These are phyloP conservation scores for Sporisorium graminicola DNA, from an alignment of 1,284 basidiomycete genomes.

Conservation along the genomic window DNA sequence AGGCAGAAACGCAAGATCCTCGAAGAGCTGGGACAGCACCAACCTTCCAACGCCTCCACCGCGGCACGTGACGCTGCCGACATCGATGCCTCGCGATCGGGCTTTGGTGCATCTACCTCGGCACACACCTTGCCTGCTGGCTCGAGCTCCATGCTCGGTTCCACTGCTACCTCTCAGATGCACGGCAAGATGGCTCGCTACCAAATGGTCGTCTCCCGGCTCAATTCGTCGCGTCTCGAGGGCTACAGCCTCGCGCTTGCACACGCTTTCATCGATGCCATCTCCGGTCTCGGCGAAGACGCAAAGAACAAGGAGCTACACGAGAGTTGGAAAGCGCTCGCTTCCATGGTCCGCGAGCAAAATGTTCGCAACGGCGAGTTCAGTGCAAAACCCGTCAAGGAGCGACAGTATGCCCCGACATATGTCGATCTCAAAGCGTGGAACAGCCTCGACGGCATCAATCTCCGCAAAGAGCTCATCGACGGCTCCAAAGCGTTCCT, in stretches of 20 bases:
- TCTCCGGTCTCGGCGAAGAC: constrained; percentile 52
- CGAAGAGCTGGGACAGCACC: constrained; percentile 81
- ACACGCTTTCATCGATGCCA: constrained; percentile 60
- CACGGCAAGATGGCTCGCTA: constrained; percentile 66
- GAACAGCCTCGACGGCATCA: constrained; percentile 38
- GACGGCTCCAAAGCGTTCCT: constrained; percentile 80
- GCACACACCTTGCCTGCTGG: constrained; percentile 36
- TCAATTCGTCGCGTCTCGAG: constrained; percentile 64
- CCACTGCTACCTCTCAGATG: constrained; percentile 45
- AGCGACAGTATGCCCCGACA: constrained; percentile 72
- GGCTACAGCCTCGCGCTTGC: constrained; percentile 52
- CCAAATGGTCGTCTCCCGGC: constrained; percentile 58
- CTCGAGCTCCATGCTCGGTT: constrained; percentile 21
- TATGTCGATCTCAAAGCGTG: constrained; percentile 68
- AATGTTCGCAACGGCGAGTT: constrained; percentile 71
- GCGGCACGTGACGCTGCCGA: constrained; percentile 20
- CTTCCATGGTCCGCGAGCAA: constrained; percentile 71
- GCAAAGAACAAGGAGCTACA: constrained; percentile 68
- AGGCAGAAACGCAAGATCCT: constrained; percentile 87
- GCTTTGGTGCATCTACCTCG: constrained; percentile 53
- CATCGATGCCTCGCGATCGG: constrained; percentile 28
- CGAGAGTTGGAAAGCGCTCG: constrained; percentile 71
- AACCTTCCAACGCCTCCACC: constrained; percentile 26
- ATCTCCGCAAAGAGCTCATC: constrained; percentile 74
- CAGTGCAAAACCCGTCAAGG: constrained; percentile 62